Evolutionary conservation across 2,329 filamentous ascomycete species (phyloP), one percentile per base, ranked within the genome.

Genomic region (Ophiostoma sp.): DNA sequence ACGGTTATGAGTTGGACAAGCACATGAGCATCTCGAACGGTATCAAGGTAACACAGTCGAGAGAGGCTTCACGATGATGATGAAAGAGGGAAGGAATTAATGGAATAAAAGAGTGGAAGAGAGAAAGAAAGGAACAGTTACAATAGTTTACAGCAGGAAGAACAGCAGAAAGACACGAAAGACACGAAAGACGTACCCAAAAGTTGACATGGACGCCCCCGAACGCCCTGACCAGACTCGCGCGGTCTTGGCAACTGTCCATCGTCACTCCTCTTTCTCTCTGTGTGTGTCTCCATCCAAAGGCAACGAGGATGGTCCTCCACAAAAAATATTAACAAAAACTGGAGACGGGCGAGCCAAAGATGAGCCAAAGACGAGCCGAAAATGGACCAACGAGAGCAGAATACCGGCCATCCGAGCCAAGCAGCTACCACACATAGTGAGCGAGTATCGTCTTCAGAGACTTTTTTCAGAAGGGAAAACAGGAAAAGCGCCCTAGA

Each of bases 1-100:
- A 50, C 64, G 64, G 22, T 68, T 68, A 68, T 48, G 45, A 48
- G 64, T 69, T 69, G 45, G 48, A 39, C 66, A 69, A 33, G 45
- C 42, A 52, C 66, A 25, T 39, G 48, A 55, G 66, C 66, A 69
- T 69, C 66, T 52, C 48, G 66, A 55, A 66, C 22, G 36, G 61
- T 9, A 28, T 22, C 36, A 66, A 22, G 5, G 31, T 36, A n/a
- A 19, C 19, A 36, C 57, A 61, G n/a, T 36, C 66, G 48, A 69
- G 66, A 69, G 48, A 55, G 25, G 64, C 42, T 33, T 55, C 66
- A 68, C 64, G 31, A 39, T 36, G 17, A 36, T 50, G 19, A 55
- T 15, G 28, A 31, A 69, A 36, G 48, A 69, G 4, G 28, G 25
- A 36, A 22, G n/a, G 12, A 36, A 69, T 3, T 15, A 31, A 55